Conservation (phyloP, 2,329 filamentous ascomycete genomes). For the Stylonectria norvegica region DNA sequence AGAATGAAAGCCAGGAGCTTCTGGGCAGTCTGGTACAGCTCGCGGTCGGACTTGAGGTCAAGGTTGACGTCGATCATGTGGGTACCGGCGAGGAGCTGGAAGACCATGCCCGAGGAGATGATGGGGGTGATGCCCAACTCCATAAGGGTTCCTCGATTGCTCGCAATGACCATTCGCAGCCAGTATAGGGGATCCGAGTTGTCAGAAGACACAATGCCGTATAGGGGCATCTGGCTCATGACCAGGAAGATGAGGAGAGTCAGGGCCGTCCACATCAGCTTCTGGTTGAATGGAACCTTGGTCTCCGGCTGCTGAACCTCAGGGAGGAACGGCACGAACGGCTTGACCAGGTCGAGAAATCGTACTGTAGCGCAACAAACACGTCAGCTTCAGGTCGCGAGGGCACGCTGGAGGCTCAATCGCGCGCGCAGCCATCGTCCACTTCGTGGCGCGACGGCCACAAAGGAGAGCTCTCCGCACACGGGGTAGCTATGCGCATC, state of each 20-base stretch:
- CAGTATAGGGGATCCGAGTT: constrained; percentile 99
- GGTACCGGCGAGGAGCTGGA: constrained; percentile 98
- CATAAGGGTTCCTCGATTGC: constrained; percentile 96
- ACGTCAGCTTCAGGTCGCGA: constrained; percentile 26
- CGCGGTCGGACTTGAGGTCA: constrained; percentile 98
- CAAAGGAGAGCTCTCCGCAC: constrained; percentile 18
- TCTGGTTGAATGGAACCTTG: constrained; percentile 98
- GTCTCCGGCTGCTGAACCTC: constrained; percentile 98
- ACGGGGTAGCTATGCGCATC: constrained; percentile 8
- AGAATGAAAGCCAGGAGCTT: constrained; percentile 98
- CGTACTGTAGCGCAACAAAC: constrained; percentile 61
- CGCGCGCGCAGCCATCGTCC: constrained; percentile 16
- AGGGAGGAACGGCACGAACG: constrained; percentile 98
- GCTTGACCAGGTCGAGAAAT: constrained; percentile 99
- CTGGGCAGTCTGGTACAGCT: constrained; percentile 99
- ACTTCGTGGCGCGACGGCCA: no score
- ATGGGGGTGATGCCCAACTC: constrained; percentile 97
- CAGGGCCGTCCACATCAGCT: constrained; percentile 91
- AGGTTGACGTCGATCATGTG: constrained; percentile 99
- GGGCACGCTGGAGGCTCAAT: constrained; percentile 19
- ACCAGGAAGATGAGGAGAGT: constrained; percentile 98
- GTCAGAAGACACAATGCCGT: constrained; percentile 98
- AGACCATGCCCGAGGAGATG: constrained; percentile 99
- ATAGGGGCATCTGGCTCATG: constrained; percentile 99
- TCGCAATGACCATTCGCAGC: constrained; percentile 99